Evolutionary conservation across 257 asterid genomes (phyloP).

Genomic region (Solanum ahanhuiri): DNA sequence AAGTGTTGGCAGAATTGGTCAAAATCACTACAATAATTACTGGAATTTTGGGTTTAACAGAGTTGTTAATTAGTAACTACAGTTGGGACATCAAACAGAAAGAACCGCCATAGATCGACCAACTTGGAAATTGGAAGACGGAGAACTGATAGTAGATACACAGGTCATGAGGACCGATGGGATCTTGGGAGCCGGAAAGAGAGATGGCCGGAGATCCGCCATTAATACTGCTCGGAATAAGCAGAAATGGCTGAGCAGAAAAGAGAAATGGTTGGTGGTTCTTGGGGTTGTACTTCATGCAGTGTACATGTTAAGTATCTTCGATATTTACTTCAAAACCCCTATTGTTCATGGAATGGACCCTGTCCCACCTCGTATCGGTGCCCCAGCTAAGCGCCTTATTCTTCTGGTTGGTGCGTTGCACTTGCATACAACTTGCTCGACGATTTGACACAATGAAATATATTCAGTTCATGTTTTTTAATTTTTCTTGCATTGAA

Average conservation of each 20-base stretch:
- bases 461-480: not conserved
- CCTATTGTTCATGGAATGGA: conserved; percentile 98
- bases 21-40: not conserved
- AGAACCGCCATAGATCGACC: not conserved
- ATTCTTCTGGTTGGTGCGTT: conserved; percentile 70
- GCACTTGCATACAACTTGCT: conserved; percentile 19
- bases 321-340: conserved; percentile 90
- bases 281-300: conserved; percentile 94
- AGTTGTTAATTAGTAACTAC: not conserved
- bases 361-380: conserved; percentile 65
- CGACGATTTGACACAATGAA: conserved; percentile 25
- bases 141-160: not conserved
- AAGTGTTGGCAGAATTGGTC: not conserved
- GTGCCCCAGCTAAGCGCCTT: conserved; percentile 85
- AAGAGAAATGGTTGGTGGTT: conserved; percentile 77
- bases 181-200: conserved; percentile 37
- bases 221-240: conserved; percentile 17
- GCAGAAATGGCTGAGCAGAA: conserved; percentile 41
- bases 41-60: not conserved
- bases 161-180: conserved; percentile 43
- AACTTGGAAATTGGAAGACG: not conserved
- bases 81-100: not conserved
- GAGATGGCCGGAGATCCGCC: conserved; percentile 25
- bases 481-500: not conserved
- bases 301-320: conserved; percentile 92